Evolutionary conservation across 768 basidiomycete species (phyloP), one percentile per base, ranked within the genome.

Genomic region (Trametes gibbosa): DNA sequence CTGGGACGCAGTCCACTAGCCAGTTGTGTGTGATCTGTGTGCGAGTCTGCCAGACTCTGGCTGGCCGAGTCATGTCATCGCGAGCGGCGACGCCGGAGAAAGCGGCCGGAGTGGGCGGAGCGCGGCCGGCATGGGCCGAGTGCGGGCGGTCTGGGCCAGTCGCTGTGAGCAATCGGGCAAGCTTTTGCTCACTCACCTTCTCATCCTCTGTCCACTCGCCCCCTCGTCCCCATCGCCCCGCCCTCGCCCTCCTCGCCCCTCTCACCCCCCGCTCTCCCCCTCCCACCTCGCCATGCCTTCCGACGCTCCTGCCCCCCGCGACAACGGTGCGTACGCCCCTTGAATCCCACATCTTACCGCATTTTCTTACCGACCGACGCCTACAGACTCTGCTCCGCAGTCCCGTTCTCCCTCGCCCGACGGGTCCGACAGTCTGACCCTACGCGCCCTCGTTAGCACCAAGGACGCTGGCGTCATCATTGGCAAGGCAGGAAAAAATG

Each of bases 401-500:
- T 92, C 91, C 66, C 87, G 89, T 72, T 89, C 89, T 52, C 83
- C 85, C 34, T 86, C 89, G 52, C 90, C 90, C 27, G 77, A 80
- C 53, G 79, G 81, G 50, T 81, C 84, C 66, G 91, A 93, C 68
- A 80, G 84, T 21, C 81, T 98, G 66, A 95, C 92, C 68, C 85
- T 98, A 50, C 90, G 96, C 66, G 91, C 95, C 41, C 89, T 98
- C 68, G 95, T 98, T 68, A 92, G 86, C 74, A 96, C 94, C 65
- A 97, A 96, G 78, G 95, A 98, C 73, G 94, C 93, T 54, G 95
- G 95, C 66, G 87, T 98, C 70, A 95, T 97, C 75, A 98, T 98
- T 67, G 95, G 96, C 65, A 97, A 93, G 70, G 95, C 81, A 51
- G 97, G 97, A 58, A 93, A 94, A 80, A 98, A 98, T 70, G 96